Conservation (phyloP, 345 rosid genomes). For the Clarkia xantiana region DNA sequence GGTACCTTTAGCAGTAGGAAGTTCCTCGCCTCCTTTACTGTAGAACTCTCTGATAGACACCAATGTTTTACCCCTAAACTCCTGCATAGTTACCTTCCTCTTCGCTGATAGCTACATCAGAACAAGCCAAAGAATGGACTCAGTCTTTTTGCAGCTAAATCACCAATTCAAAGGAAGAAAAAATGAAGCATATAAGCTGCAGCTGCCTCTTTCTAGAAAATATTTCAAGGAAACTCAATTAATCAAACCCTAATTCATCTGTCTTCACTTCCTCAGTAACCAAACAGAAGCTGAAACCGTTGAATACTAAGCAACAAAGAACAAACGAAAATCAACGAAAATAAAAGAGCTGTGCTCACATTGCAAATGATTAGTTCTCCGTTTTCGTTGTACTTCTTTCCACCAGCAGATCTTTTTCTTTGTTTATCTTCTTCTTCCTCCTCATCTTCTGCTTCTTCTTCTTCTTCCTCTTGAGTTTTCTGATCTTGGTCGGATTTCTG, state of each 20-base stretch:
- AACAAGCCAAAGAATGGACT: background rate
- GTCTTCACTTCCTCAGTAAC: background rate
- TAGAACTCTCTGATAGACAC: slow-evolving; percentile 81
- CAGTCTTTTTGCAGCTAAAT: background rate
- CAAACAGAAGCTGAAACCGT: background rate
- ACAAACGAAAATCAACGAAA: background rate
- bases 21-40: slow-evolving; percentile 69
- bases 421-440: slow-evolving; percentile 8
- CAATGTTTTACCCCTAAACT: slow-evolving; percentile 62
- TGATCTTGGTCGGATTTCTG: slow-evolving; percentile 19
- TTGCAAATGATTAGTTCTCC: slow-evolving; percentile 73
- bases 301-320: background rate
- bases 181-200: background rate
- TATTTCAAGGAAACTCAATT: too few species aligned
- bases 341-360: slow-evolving; percentile 16
- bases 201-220: background rate
- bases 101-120: slow-evolving; percentile 41
- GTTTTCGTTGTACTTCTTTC: slow-evolving; percentile 51
- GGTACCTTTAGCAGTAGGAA: slow-evolving; percentile 72
- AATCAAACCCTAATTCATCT: too few species aligned
- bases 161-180: background rate
- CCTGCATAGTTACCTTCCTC: slow-evolving; percentile 79
- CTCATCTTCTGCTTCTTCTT: slow-evolving; percentile 1
- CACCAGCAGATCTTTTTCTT: slow-evolving; percentile 8
- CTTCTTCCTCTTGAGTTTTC: slow-evolving; percentile 7